These are phyloP conservation scores for Zangia roseola DNA, from an alignment of 768 basidiomycete genomes.

Conservation along the genomic window DNA sequence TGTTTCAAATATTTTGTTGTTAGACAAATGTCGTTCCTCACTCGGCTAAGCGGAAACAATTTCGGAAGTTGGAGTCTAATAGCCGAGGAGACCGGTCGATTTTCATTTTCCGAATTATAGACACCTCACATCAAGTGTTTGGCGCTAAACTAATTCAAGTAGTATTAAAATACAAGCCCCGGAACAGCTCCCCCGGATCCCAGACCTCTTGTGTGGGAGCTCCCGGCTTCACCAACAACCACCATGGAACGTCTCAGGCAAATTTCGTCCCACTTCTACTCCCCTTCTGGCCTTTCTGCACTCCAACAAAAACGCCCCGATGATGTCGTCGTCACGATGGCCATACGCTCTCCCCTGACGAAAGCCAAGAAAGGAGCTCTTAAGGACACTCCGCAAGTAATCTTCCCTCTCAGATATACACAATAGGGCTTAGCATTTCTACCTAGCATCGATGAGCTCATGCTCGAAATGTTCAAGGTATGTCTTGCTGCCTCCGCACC, in stretches of 20 bases:
- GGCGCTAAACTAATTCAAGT: too few species aligned
- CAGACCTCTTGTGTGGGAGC: too few species aligned
- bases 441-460: slow-evolving; percentile 69
- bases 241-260: slow-evolving; percentile 66
- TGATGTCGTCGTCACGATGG: slow-evolving; percentile 83
- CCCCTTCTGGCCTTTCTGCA: slow-evolving; percentile 45
- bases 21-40: too few species aligned
- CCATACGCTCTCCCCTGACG: slow-evolving; percentile 72
- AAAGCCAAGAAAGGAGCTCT: slow-evolving; percentile 75
- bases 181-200: too few species aligned
- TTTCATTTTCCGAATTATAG: too few species aligned
- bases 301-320: slow-evolving; percentile 61
- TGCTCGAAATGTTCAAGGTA: slow-evolving; percentile 81
- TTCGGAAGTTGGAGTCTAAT: too few species aligned
- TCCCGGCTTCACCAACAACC: background rate
- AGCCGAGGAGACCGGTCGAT: too few species aligned
- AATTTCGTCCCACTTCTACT: slow-evolving; percentile 56
- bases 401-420: background rate
- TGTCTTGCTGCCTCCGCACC: background rate
- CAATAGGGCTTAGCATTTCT: slow-evolving; percentile 10
- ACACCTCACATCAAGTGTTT: too few species aligned
- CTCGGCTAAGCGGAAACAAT: too few species aligned
- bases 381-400: slow-evolving; percentile 62
- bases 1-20: too few species aligned
- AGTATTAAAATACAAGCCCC: too few species aligned